Base-by-base conservation (phyloP, 805 yeast species). In the Zygotorulaspora danielsina region DNA sequence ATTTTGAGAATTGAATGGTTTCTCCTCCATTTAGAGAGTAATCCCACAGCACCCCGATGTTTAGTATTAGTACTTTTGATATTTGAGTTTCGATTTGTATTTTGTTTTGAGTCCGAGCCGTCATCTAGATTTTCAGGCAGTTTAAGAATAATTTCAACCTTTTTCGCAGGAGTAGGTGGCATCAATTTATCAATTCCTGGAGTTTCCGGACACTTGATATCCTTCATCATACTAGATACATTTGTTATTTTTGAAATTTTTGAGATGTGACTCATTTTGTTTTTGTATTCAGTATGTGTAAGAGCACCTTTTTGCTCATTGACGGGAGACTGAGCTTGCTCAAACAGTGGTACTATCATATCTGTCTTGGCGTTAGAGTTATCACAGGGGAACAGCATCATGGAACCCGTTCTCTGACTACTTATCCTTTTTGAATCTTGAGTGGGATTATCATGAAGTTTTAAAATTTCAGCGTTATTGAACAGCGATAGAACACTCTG, bases 131-230 rank as follows among this genome's bases (percentile, higher is more conserved):
- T 46, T 6, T 54, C 59, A 2, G 61, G 48, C 5, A 55, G 34
- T 6, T 57, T 57, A 11, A 67, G 48, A 4, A 62, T 57, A 28
- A 69, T 46, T 24, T 75, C 80, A 71, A 79, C 72, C 46, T 75
- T 79, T 54, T 74, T 80, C 6, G 76, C 78, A 0, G 86, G 89
- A 0, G 88, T 81, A 3, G 80, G 76, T 2, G 89, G 87, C 5
- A 77, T 60, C 10, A 83, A 69, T 22, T 53, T 59, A 46, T 49
- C 59, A 32, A 48, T 72, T 61, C 52, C 68, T 51, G 54, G 78
- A 54, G 45, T 72, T 55, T 41, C 59, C 26, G 79, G 85, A 55
- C 48, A 81, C 51, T 60, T 62, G 1, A 64, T 35, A 20, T 55
- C 60, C 40, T 51, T 56, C 12, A 61, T 57, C 5, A 54, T 38